Evolutionary conservation across 495 filamentous ascomycete species (phyloP).

Genomic region (Beverwykella pulmonaria): DNA sequence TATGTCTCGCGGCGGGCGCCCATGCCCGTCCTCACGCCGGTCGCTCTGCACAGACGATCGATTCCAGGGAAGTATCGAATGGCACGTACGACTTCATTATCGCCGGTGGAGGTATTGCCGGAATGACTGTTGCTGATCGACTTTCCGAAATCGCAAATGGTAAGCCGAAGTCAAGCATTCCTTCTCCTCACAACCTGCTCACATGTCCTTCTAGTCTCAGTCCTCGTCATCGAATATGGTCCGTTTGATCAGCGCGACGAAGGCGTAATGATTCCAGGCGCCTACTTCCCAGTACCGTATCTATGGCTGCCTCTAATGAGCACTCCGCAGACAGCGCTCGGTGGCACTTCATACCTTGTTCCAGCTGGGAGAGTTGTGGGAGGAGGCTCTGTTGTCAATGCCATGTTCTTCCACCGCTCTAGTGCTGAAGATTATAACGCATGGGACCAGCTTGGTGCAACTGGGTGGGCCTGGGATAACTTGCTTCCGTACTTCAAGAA

Average conservation of each 20-base stretch:
- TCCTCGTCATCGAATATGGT: constrained; percentile 6
- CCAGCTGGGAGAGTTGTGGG: constrained; percentile 13
- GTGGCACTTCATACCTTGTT: constrained; percentile 1
- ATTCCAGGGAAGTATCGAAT: not conserved
- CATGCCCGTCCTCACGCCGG: not conserved
- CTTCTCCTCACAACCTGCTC: not conserved
- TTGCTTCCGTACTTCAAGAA: constrained; percentile 39
- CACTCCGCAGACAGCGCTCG: constrained; percentile 13
- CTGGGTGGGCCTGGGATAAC: constrained; percentile 33
- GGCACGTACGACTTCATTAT: constrained; percentile 2
- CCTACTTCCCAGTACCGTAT: constrained; percentile 22
- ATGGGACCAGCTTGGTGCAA: constrained; percentile 33
- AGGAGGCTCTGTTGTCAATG: constrained; percentile 17
- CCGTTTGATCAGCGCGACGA: not conserved
- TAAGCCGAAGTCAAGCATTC: not conserved
- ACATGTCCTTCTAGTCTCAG: not conserved
- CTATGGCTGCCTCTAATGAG: constrained; percentile 18
- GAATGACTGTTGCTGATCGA: constrained; percentile 9
- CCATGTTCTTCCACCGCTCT: constrained; percentile 6
- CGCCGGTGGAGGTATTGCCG: constrained; percentile 22
- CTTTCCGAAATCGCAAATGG: not conserved
- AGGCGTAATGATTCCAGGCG: constrained; percentile 6
- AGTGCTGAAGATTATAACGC: constrained; percentile 21
- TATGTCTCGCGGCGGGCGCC: not conserved
- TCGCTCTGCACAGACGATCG: not conserved